phyloP scores from a whole-genome alignment of 2,329 filamentous ascomycete genomes.

The Emmonsiellopsis sp. region DNA sequence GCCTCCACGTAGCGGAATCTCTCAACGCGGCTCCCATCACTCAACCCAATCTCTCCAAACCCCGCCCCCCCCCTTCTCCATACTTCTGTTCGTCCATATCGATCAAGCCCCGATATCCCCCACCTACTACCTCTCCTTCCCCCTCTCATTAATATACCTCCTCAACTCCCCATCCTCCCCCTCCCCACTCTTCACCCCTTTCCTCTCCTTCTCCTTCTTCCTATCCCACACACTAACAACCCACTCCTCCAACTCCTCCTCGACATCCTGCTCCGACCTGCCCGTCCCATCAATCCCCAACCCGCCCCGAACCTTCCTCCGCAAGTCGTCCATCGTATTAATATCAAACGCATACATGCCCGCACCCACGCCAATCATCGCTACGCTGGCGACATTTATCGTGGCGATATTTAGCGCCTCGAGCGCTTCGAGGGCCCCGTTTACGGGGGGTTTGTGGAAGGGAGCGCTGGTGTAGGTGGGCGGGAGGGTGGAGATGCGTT shows the following conservation, averaged over 20 bases:
- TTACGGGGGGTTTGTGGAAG: constrained; percentile 38
- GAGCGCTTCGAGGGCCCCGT: constrained; percentile 62
- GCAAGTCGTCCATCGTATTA: constrained; percentile 56
- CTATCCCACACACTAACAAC: constrained; percentile 38
- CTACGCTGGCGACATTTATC: constrained; percentile 69
- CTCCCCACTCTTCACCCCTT: constrained; percentile 20
- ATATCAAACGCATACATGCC: constrained; percentile 70
- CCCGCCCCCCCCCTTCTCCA: neutral
- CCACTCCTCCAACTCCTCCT: constrained; percentile 47
- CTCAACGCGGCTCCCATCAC: no score
- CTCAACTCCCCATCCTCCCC: constrained; percentile 5
- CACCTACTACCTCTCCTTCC: constrained; percentile 8
- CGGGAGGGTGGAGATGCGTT: constrained; percentile 53
- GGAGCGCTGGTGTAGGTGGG: constrained; percentile 55
- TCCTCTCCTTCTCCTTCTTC: constrained; percentile 37
- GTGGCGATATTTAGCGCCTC: constrained; percentile 82
- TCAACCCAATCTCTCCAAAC: no score
- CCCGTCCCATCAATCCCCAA: constrained; percentile 52
- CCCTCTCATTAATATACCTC: constrained; percentile 7
- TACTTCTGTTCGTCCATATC: neutral
- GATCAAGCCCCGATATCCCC: neutral
- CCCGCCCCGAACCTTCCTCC: constrained; percentile 48
- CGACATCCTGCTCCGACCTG: constrained; percentile 36
- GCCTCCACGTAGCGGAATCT: no score
- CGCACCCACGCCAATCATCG: constrained; percentile 65